Evolutionary conservation across 2,329 filamentous ascomycete genomes (phyloP), one percentile per base, ranked within the genome.

Genomic region (Claviceps quebecensis): DNA sequence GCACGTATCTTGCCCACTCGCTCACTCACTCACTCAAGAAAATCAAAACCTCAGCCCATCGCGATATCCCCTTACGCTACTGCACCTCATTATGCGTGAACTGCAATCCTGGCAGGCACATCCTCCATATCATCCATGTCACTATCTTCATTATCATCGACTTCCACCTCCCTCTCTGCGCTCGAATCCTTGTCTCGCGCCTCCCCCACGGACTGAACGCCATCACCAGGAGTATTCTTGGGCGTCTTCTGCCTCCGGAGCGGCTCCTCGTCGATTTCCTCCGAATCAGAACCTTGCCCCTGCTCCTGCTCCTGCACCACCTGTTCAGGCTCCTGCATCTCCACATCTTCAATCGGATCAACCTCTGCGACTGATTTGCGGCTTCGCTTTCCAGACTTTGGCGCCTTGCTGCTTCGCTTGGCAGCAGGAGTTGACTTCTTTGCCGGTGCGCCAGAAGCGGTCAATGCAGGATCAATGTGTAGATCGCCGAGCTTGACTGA

Each of bases 61-160:
- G 9, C 29, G 29, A 11, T 9, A 11, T 11, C 29, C 29, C 29
- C 29, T 34, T 34, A 34, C 3, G 9, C 29, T 11, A 34, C 29
- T 34, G 40, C 40, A 11, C 0, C 4, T 14, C 8, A 23, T 41
- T 17, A 41, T 8, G 17, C 40, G 19, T 8, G 17, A 22, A 22
- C 11, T 16, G 19, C 11, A 3, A 43, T 22, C 6, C 19, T 53
- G 9, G 65, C 64, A 5, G 69, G 69, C 41, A 72, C 57, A 52
- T 72, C 69, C 50, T 71, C 68, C 69, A 72, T 70, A 44, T 71
- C 69, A 37, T 71, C 68, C 66, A 71, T 69, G 14, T 61, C 61
- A 39, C 66, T 68, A 22, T 65, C 64, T 4, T 61, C 65, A 16
- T 56, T 65, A 14, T 57, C 59, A 13, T 60, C 56, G 22, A 54